Evolutionary conservation across 441 rosid species (phyloP), one percentile per base, ranked within the genome.

Genomic region (Euphorbia celastroides): DNA sequence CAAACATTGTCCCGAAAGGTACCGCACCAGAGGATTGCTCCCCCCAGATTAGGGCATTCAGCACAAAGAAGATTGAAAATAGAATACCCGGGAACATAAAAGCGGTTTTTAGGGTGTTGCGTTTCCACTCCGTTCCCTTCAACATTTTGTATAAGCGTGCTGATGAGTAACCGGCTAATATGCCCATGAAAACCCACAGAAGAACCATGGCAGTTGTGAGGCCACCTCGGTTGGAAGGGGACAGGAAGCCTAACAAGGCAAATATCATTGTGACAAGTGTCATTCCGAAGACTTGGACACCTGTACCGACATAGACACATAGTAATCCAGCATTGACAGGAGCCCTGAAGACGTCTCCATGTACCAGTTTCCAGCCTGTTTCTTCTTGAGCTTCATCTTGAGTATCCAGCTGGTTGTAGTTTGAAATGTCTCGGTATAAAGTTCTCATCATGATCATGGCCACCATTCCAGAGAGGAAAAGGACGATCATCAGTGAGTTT

Each of bases 401-500:
- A 61, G 97, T 86, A 72, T 92, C 96, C 67, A 92, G 80, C 78
- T 92, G 98, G 75, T 92, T 89, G 71, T 92, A 92, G 75, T 89
- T 92, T 52, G 98, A 77, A 65, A 92, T 92, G 77, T 92, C 98
- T 83, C 83, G 84, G 78, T 92, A 89, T 11, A 92, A 81, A 31
- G 97, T 92, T 82, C 97, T 88, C 97, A 92, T 86, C 98, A 83
- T 92, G 75, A 92, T 92, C 98, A 92, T 90, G 70, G 98, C 98
- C 72, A 92, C 92, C 97, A 92, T 90, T 44, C 98, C 98, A 72
- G 98, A 92, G 60, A 92, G 97, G 76, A 92, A 92, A 20, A 92
- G 84, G 56, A 92, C 98, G 65, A 92, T 90, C 98, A 92, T 90
- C 80, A 90, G 80, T 9, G 98, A 92, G 77, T 92, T 92, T 67